Evolutionary conservation across 352 stramenopile genomes (phyloP), one percentile per base, ranked within the genome.

Genomic region (Pythium aristosporum): DNA sequence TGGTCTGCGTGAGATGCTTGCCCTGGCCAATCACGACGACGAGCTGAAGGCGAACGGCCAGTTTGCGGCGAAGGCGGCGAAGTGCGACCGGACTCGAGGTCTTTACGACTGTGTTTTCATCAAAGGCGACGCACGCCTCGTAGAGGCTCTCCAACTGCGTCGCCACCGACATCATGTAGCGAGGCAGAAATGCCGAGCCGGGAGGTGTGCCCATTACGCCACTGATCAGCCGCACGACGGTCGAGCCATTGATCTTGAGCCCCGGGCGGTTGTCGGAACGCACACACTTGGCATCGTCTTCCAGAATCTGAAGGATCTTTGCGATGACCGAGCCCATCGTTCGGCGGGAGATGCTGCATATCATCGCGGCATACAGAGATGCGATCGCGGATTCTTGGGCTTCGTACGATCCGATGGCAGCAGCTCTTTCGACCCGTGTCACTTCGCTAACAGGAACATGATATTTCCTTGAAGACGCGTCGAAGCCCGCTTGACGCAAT

Each of bases 131-230:
- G 62, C 80, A 89, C 5, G 74, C 81, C 30, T 91, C 79, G 32
- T 85, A 87, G 0, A 96, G 67, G 69, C 65, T 87, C 62, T 94
- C 87, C 10, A 94, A 57, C 57, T 96, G 87, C 39, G 68, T 63
- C 10, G 82, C 82, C n/a, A 96, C 58, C 8, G 87, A 96, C 79
- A 92, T 92, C 76, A 96, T 89, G 74, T 92, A 94, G n/a, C 82
- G 79, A 15, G 83, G 85, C 50, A 96, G 63, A 65, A 94, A 92
- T 4, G 84, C 77, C 5, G 80, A 79, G 10, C 82, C 87, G 9
- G 77, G 69, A 16, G 74, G 73, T 5, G 81, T 88, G 57, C 80
- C 87, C 71, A 96, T 92, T 48, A 93, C 91, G 12, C 79, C 76
- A 4, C 79, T 79, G 21, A 91, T 82, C 8, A 94, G 75, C 39